phyloP scores from a whole-genome alignment of 75 land plant genomes.

The Cunninghamia lanceolata region DNA sequence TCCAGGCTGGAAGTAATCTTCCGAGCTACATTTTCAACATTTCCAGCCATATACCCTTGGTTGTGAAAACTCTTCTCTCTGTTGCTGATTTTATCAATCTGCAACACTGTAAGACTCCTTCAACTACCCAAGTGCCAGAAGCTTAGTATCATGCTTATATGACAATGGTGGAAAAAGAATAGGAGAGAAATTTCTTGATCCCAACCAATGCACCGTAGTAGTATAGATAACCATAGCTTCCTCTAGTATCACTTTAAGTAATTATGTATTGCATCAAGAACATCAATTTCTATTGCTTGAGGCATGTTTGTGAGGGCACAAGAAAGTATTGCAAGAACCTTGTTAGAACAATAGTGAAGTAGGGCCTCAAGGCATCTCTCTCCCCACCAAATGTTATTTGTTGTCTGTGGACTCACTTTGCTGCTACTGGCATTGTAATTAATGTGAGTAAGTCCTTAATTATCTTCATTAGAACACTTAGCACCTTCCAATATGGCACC shows the following conservation, averaged over 20 bases:
- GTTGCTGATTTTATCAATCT: slow-evolving; percentile 82
- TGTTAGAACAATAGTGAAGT: slow-evolving; percentile 62
- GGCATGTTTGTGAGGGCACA: slow-evolving; percentile 69
- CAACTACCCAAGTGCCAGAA: slow-evolving; percentile 90
- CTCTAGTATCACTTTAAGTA: slow-evolving; percentile 98
- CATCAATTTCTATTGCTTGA: slow-evolving; percentile 61
- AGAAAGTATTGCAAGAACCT: slow-evolving; percentile 55
- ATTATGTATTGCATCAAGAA: slow-evolving; percentile 98
- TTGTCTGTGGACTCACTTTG: background rate
- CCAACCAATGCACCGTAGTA: slow-evolving; percentile 98
- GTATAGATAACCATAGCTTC: slow-evolving; percentile 99
- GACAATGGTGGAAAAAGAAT: slow-evolving; percentile 98
- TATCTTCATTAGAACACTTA: background rate
- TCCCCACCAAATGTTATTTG: slow-evolving; percentile 36
- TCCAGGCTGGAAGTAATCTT: too few species aligned
- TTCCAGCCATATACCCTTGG: slow-evolving; percentile 65
- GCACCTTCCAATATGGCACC: background rate
- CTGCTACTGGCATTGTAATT: background rate
- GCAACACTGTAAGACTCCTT: slow-evolving; percentile 99
- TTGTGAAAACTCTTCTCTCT: slow-evolving; percentile 11
- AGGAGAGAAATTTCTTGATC: slow-evolving; percentile 95
- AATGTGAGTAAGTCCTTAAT: background rate
- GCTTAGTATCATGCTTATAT: slow-evolving; percentile 98
- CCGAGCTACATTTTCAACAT: too few species aligned
- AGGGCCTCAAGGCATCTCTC: slow-evolving; percentile 54